Conservation (phyloP, 805 yeast genomes). For the Pichia eremophila region DNA sequence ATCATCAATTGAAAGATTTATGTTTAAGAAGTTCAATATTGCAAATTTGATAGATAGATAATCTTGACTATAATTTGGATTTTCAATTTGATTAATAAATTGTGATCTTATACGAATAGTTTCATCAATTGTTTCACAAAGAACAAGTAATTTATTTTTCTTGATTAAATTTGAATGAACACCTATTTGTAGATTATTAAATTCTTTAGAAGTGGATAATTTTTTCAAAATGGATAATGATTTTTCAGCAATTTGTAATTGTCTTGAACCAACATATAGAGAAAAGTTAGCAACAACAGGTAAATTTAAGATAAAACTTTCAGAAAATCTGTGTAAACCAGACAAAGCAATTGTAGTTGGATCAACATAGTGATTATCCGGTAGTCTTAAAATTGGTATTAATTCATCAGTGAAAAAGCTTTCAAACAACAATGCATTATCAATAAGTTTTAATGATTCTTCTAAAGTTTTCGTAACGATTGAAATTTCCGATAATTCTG, state of each 20-base stretch:
- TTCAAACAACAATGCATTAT: conserved; percentile 42
- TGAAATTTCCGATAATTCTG: conserved; percentile 29
- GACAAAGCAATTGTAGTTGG: conserved; percentile 32
- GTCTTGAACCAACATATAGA: conserved; percentile 56
- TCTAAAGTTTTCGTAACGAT: conserved; percentile 29
- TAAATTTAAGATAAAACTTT: conserved; percentile 62
- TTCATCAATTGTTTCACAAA: conserved; percentile 71
- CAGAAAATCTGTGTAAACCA: conserved; percentile 57
- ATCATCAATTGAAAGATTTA: conserved; percentile 31
- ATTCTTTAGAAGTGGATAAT: conserved; percentile 37
- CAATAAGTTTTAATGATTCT: conserved; percentile 35
- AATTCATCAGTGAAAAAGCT: conserved; percentile 48
- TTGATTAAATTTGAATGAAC: conserved; percentile 17
- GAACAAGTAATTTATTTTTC: conserved; percentile 56
- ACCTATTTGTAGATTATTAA: conserved; percentile 20
- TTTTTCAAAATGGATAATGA: conserved; percentile 45
- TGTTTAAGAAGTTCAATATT: conserved; percentile 48
- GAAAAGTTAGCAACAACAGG: conserved; percentile 67
- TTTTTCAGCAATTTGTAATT: conserved; percentile 39
- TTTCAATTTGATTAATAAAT: conserved; percentile 57
- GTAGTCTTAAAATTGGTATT: conserved; percentile 39
- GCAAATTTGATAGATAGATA: conserved; percentile 43
- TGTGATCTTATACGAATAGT: conserved; percentile 64
- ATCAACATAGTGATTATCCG: conserved; percentile 29
- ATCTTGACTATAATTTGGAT: conserved; percentile 30